Conservation (phyloP, 768 basidiomycete species). For the Mycena maculata region DNA sequence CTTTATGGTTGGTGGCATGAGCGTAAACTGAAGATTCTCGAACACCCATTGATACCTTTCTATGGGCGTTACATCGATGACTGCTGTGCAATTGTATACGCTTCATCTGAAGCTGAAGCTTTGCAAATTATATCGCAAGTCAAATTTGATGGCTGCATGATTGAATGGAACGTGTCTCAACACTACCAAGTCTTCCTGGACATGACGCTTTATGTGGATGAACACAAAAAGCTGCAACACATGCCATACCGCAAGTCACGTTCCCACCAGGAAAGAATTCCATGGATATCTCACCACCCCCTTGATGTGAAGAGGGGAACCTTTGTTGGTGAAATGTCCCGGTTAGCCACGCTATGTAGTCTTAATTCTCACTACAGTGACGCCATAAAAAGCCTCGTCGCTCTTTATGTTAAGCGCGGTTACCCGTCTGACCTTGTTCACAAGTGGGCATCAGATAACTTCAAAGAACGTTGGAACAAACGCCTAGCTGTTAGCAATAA, state of each 20-base stretch:
- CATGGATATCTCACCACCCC: conserved; percentile 38
- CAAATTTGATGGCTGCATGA: conserved; percentile 34
- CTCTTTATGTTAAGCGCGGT: conserved; percentile 45
- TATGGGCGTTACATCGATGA: conserved; percentile 51
- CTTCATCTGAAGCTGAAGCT: conserved; percentile 31
- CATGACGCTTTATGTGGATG: conserved; percentile 41
- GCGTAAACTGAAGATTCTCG: background rate
- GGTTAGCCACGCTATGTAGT: conserved; percentile 31
- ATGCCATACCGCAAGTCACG: conserved; percentile 35
- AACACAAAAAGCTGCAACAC: conserved; percentile 25
- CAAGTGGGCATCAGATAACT: conserved; percentile 40
- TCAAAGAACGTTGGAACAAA: conserved; percentile 44
- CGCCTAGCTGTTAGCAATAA: conserved; percentile 28
- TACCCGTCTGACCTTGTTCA: conserved; percentile 44
- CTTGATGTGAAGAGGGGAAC: conserved; percentile 40
- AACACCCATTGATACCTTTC: conserved; percentile 34
- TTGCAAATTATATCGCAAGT: conserved; percentile 9
- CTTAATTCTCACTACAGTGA: conserved; percentile 38
- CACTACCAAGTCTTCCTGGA: conserved; percentile 43
- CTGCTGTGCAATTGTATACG: conserved; percentile 38
- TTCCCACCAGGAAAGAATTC: conserved; percentile 43
- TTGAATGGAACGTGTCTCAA: conserved; percentile 37
- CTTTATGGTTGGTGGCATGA: conserved; percentile 43
- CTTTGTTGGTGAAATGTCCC: conserved; percentile 40
- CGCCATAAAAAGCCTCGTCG: conserved; percentile 37